phyloP scores from a whole-genome alignment of 2,329 filamentous ascomycete genomes.

The Ceratocystis harringtonii region DNA sequence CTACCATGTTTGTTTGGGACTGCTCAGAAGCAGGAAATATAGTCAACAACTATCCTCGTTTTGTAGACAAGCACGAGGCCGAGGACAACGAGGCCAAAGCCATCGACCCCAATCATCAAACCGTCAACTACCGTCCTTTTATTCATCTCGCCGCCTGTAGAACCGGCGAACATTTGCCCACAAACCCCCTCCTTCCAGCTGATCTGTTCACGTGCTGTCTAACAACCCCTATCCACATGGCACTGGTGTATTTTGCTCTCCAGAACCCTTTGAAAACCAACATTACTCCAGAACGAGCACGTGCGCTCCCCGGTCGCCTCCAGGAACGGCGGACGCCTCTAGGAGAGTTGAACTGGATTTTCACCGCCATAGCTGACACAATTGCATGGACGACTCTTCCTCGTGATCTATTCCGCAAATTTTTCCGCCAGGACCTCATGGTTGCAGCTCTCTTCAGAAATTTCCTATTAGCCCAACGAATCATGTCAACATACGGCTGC shows the following conservation, averaged over 20 bases:
- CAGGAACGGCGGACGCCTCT: slow-evolving; percentile 88
- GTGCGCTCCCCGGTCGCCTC: slow-evolving; percentile 76
- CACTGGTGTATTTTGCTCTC: slow-evolving; percentile 86
- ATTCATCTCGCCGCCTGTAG: slow-evolving; percentile 89
- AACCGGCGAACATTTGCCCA: slow-evolving; percentile 82
- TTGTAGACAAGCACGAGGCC: slow-evolving; percentile 85
- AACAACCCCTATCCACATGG: slow-evolving; percentile 95
- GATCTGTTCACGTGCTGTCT: slow-evolving; percentile 93
- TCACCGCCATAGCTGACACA: slow-evolving; percentile 95
- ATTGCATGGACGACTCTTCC: slow-evolving; percentile 96
- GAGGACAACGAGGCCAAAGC: slow-evolving; percentile 66
- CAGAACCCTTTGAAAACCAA: slow-evolving; percentile 64
- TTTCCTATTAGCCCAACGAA: slow-evolving; percentile 81
- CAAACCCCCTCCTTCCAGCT: slow-evolving; percentile 81
- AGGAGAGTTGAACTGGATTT: slow-evolving; percentile 97
- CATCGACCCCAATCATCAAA: slow-evolving; percentile 69
- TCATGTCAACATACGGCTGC: slow-evolving; percentile 94
- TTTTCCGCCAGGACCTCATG: slow-evolving; percentile 96
- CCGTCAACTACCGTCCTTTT: slow-evolving; percentile 52
- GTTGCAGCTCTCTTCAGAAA: slow-evolving; percentile 96
- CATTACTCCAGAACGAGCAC: slow-evolving; percentile 65
- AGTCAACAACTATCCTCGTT: slow-evolving; percentile 83
- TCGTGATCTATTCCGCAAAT: slow-evolving; percentile 82
- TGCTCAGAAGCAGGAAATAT: slow-evolving; percentile 95
- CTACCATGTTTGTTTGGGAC: slow-evolving; percentile 94